These are phyloP conservation scores for Eimeria falciformis DNA, from an alignment of 169 alveolate species.

Conservation along the genomic window DNA sequence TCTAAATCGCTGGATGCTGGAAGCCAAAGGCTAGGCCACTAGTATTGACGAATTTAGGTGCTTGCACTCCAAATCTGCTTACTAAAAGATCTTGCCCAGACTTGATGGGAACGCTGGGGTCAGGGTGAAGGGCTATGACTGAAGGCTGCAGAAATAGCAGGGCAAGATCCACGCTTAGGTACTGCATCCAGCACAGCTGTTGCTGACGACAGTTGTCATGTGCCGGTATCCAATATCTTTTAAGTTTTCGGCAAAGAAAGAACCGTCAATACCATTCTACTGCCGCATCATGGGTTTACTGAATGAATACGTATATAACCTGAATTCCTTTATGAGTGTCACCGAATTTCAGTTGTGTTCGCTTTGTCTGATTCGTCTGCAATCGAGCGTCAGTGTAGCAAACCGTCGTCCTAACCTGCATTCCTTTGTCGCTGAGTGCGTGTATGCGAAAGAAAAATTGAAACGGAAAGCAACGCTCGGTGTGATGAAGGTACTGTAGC, in stretches of 20 bases:
- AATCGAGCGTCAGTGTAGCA: no score
- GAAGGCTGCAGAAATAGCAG: conserved; percentile 57
- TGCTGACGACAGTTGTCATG: background rate
- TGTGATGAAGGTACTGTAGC: conserved; percentile 9
- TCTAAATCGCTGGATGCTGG: no score
- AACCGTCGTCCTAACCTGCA: background rate
- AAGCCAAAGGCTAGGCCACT: no score
- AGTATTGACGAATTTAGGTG: background rate
- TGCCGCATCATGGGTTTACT: background rate
- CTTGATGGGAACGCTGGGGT: conserved; percentile 81
- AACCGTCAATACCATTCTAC: no score
- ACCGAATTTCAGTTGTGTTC: background rate
- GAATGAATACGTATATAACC: background rate
- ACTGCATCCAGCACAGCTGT: background rate
- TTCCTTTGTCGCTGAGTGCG: background rate
- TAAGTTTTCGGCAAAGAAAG: background rate
- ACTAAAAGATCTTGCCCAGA: conserved; percentile 81
- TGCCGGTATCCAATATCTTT: background rate
- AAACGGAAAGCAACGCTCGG: conserved; percentile 28
- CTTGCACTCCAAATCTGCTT: background rate
- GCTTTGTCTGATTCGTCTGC: background rate
- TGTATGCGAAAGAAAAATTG: conserved; percentile 36
- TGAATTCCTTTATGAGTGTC: background rate
- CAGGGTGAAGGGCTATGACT: conserved; percentile 81
- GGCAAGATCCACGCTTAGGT: background rate